phyloP scores from a whole-genome alignment of 495 filamentous ascomycete genomes.

The Neurospora tetraspora region DNA sequence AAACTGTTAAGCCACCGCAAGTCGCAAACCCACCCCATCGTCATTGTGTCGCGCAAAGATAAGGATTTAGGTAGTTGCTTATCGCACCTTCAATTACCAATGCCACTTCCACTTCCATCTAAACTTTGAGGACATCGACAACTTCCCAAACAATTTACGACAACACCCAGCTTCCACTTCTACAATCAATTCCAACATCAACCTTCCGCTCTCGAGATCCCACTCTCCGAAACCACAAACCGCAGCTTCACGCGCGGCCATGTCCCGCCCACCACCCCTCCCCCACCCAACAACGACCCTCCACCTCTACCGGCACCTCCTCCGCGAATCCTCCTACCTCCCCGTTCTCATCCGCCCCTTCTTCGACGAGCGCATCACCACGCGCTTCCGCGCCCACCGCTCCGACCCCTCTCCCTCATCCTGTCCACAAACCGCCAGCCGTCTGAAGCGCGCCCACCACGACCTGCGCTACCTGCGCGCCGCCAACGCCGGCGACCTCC shows the following conservation, averaged over 20 bases:
- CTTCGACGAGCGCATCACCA: slow-evolving; percentile 45
- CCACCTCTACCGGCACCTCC: slow-evolving; percentile 63
- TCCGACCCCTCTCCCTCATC: not conserved
- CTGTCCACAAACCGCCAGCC: not conserved
- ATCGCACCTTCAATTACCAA: not conserved
- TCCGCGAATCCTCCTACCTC: slow-evolving; percentile 80
- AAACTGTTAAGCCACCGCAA: no score
- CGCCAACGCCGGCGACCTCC: slow-evolving; percentile 45
- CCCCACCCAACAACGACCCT: slow-evolving; percentile 34
- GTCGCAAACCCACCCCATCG: no score
- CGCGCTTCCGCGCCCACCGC: slow-evolving; percentile 40
- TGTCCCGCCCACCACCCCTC: slow-evolving; percentile 15
- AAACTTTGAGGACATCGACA: not conserved
- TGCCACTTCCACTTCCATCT: not conserved
- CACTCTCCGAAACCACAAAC: not conserved
- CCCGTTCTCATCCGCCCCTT: slow-evolving; percentile 54
- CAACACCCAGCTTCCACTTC: not conserved
- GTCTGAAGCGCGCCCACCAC: slow-evolving; percentile 23
- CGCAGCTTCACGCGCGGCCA: not conserved
- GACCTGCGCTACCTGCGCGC: slow-evolving; percentile 32
- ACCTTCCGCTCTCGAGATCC: not conserved
- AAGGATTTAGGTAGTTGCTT: not conserved
- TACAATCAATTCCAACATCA: no score
- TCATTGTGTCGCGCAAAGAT: not conserved
- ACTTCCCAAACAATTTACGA: not conserved